phyloP scores from a whole-genome alignment of 1,284 basidiomycete species.

The Paramarasmius palmivorus region DNA sequence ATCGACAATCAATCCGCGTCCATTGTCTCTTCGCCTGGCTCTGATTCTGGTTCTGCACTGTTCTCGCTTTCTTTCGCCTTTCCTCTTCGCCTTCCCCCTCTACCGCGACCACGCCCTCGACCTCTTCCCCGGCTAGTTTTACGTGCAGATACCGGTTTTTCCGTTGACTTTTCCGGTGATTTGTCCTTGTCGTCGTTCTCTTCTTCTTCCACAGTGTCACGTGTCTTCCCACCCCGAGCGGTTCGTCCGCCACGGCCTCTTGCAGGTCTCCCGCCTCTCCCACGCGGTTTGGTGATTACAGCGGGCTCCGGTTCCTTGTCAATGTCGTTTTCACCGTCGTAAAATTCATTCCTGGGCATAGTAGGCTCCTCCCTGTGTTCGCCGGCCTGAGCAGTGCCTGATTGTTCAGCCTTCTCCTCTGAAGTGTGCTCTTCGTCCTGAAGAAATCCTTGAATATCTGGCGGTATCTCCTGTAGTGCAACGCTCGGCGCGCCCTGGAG shows the following conservation, averaged over 20 bases:
- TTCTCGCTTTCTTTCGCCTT: background rate
- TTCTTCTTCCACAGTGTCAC: background rate
- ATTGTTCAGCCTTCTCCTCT: constrained; percentile 75
- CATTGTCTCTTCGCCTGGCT: constrained; percentile 19
- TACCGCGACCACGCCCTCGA: constrained; percentile 28
- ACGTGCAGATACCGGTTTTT: background rate
- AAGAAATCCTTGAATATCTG: constrained; percentile 82
- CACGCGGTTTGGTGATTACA: constrained; percentile 14
- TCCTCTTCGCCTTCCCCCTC: constrained; percentile 24
- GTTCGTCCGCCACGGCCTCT: constrained; percentile 11
- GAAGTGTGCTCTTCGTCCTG: constrained; percentile 72
- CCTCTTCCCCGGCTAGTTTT: constrained; percentile 25
- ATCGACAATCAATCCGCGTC: too few species aligned
- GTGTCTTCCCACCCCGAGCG: background rate
- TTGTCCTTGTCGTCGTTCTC: constrained; percentile 7
- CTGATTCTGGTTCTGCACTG: constrained; percentile 9
- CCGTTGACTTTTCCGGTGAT: background rate
- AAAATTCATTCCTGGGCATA: constrained; percentile 65
- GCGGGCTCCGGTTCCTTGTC: constrained; percentile 41
- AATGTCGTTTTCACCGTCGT: constrained; percentile 70
- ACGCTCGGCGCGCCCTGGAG: constrained; percentile 95
- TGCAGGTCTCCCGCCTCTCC: constrained; percentile 8
- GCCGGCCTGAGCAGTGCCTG: constrained; percentile 55
- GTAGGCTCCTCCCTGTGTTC: constrained; percentile 56
- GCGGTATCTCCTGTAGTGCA: constrained; percentile 95